These are phyloP conservation scores for Metschnikowia amazonensis DNA, from an alignment of 805 yeast genomes.

Conservation along the genomic window DNA sequence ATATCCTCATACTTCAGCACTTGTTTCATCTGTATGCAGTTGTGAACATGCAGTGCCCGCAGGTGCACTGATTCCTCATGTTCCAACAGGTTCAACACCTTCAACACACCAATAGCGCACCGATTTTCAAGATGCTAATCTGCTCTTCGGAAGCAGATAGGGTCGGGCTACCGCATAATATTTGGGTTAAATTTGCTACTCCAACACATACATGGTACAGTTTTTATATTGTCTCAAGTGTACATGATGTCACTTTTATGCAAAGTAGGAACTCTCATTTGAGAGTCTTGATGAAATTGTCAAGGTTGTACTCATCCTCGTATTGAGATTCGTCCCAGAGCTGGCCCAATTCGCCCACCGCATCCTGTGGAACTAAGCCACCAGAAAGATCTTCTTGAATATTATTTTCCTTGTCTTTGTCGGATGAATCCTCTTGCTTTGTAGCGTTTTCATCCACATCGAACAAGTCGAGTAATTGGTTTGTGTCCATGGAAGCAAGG, in stretches of 20 bases:
- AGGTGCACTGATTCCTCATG: too few species aligned
- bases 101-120: too few species aligned
- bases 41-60: too few species aligned
- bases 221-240: background rate
- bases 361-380: constrained; percentile 69
- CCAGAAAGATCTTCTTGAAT: constrained; percentile 64
- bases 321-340: constrained; percentile 96
- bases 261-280: constrained; percentile 26
- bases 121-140: too few species aligned
- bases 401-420: constrained; percentile 33
- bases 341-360: constrained; percentile 84
- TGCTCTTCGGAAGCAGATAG: too few species aligned
- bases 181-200: background rate
- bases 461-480: constrained; percentile 85
- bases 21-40: too few species aligned
- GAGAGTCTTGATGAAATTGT: constrained; percentile 81
- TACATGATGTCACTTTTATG: background rate
- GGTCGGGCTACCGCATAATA: too few species aligned
- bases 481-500: constrained; percentile 92
- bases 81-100: too few species aligned
- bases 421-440: constrained; percentile 28
- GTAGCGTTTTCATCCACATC: constrained; percentile 59
- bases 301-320: constrained; percentile 94
- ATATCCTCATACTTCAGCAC: too few species aligned
- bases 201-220: background rate